Evolutionary conservation across 441 rosid genomes (phyloP), one percentile per base, ranked within the genome.

Genomic region (Populus hybrid): DNA sequence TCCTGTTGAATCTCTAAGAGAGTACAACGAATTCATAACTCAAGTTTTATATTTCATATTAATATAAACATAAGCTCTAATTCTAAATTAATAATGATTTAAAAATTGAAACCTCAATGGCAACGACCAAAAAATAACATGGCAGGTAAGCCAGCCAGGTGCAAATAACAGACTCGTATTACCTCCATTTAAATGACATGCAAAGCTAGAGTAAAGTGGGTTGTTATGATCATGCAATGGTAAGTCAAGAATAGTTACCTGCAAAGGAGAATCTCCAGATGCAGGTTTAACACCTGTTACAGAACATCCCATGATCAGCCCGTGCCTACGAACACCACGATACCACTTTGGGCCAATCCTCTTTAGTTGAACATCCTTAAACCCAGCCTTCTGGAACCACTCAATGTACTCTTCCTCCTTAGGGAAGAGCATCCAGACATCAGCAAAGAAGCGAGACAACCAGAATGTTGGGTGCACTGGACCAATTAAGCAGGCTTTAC

Each of bases 291-390:
- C 85, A 79, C 97, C 98, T 5, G 98, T 96, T 36, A 96, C 97
- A 76, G 97, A 94, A 81, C 99, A 96, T 59, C 99, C 97, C 95
- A 95, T 94, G 88, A 94, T 95, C 78, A 95, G 86, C 4, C 99
- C 98, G 78, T 96, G 93, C 75, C 97, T 87, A 75, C 95, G 97
- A 83, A 94, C 99, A 28, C 99, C 97, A 12, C 97, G 97, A 78
- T 96, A 96, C 99, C 98, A 95, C 83, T 95, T 94, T 79, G 99
- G 99, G 76, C 99, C 98, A 83, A 95, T 95, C 83, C 98, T 88
- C 82, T 95, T 91, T 67, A 94, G 89, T 82, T 94, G 91, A 72
- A 94, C 91, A 86, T 95, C 93, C 84, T 86, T 89, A 83, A 95
- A 95, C 71, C 97, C 98, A 57, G 97, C 99, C 67, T 90, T 94